These are phyloP conservation scores for Penicillium diatomitis DNA, from an alignment of 495 filamentous ascomycete genomes.

Conservation along the genomic window DNA sequence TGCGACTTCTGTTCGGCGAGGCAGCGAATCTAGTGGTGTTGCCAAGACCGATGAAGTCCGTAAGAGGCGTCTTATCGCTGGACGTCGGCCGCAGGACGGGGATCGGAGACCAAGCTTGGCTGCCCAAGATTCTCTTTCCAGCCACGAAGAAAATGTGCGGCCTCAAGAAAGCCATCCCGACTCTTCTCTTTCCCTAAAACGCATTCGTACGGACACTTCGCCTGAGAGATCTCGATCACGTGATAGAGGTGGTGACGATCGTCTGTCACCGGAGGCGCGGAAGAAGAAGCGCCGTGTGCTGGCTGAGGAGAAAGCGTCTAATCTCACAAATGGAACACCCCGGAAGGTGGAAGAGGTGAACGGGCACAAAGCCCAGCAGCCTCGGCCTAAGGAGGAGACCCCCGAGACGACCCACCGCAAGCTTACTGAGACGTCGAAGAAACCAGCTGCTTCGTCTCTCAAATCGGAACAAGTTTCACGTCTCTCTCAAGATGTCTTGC, in stretches of 20 bases:
- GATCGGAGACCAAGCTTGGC: conserved; percentile 30
- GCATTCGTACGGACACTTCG: conserved; percentile 56
- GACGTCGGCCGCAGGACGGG: conserved; percentile 33
- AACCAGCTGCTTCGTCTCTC: conserved; percentile 7
- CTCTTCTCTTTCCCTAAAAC: conserved; percentile 38
- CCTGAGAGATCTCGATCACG: conserved; percentile 51
- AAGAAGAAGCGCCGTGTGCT: conserved; percentile 45
- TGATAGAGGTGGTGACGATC: conserved; percentile 36
- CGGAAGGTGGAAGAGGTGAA: conserved; percentile 20
- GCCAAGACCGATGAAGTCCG: conserved; percentile 30
- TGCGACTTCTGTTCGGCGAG: conserved; percentile 16
- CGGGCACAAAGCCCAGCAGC: conserved; percentile 17
- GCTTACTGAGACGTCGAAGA: conserved; percentile 9
- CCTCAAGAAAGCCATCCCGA: conserved; percentile 26
- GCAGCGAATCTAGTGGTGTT: conserved; percentile 24
- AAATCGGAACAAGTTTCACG: background rate
- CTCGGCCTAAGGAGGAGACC: conserved; percentile 17
- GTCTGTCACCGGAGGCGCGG: conserved; percentile 23
- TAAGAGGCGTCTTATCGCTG: conserved; percentile 35
- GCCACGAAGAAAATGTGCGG: conserved; percentile 28
- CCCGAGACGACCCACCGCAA: conserved; percentile 8
- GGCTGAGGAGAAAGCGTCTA: conserved; percentile 32
- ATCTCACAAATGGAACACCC: conserved; percentile 21
- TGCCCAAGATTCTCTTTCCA: conserved; percentile 35
- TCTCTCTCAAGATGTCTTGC: background rate